Base-by-base conservation (phyloP, 2,329 filamentous ascomycete species). In the Fusarium devonianum region DNA sequence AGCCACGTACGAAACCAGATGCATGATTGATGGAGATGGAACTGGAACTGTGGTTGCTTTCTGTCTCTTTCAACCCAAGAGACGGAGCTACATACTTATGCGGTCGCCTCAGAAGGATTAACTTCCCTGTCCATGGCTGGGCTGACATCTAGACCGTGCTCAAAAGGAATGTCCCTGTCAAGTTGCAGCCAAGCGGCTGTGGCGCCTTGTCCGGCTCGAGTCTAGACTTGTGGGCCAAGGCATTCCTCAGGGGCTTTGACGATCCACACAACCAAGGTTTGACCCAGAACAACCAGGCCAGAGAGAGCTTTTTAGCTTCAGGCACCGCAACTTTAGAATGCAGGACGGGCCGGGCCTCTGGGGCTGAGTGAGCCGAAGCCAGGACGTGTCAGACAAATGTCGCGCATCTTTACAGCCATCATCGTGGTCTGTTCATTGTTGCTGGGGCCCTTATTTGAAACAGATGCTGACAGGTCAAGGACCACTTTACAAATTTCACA, bases 1-100 rank as follows among this genome's bases (percentile, higher is more conserved):
- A 2, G 56, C 42, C 11, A 63, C 7, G 32, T 55, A 63, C 3
- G 58, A 60, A 22, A 37, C 14, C n/a, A 61, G 35, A 44, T 53
- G 44, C 59, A 62, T 62, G 28, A 11, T 40, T 38, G 18, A n/a
- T 14, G 10, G 13, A 11, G 18, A 5, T 42, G 5, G 6, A 6
- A 25, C 16, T 14, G 19, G 19, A 28, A n/a, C 16, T 7, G 14
- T 25, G 33, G 19, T 11, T 14, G 5, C n/a, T n/a, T n/a, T n/a
- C 7, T 32, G 8, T 42, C 8, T 26, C 19, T 5, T 8, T 10
- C 16, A 16, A 45, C 41, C 8, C 5, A 25, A 34, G 28, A 23
- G 5, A 9, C n/a, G 4, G n/a, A 34, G 13, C 23, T 56, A 35
- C 44, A 58, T 35, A 47, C n/a, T 7, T 35, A 28, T 12, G 14